Conservation (phyloP, 2,329 filamentous ascomycete species). For the Arthrobotrys pseudoclavata region DNA sequence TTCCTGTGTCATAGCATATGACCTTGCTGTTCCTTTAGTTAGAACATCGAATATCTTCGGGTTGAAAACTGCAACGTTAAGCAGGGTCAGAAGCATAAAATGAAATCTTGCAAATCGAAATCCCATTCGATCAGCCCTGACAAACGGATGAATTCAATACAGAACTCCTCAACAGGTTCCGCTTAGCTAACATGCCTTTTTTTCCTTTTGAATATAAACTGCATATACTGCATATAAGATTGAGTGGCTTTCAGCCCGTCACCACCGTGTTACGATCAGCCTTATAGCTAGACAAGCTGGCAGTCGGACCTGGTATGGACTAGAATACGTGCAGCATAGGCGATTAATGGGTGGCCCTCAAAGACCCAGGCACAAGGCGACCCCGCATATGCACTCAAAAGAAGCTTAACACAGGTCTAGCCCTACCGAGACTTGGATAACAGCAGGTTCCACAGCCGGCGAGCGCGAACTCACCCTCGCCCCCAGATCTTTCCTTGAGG, state of each 20-base stretch:
- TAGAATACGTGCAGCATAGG: constrained; percentile 18
- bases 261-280: constrained; percentile 21
- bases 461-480: constrained; percentile 19
- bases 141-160: constrained; percentile 2
- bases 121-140: not conserved
- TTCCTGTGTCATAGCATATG: constrained; percentile 18
- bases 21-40: constrained; percentile 11
- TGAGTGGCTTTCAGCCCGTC: constrained; percentile 33
- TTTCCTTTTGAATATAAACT: not conserved
- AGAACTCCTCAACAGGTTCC: constrained; percentile 6
- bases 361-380: constrained; percentile 22
- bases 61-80: not conserved
- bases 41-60: constrained; percentile 1
- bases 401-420: constrained; percentile 39
- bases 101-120: not conserved
- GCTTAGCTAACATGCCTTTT: constrained; percentile 4
- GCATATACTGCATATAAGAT: constrained; percentile 11
- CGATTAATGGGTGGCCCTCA: not conserved
- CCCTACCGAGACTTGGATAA: constrained; percentile 41
- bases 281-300: not conserved
- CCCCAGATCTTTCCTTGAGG: not conserved
- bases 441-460: constrained; percentile 22
- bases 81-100: not conserved
- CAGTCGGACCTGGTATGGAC: not conserved
- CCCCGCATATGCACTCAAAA: constrained; percentile 41